Evolutionary conservation across 768 basidiomycete genomes (phyloP).

Genomic region (Glaciozyma antarctica): DNA sequence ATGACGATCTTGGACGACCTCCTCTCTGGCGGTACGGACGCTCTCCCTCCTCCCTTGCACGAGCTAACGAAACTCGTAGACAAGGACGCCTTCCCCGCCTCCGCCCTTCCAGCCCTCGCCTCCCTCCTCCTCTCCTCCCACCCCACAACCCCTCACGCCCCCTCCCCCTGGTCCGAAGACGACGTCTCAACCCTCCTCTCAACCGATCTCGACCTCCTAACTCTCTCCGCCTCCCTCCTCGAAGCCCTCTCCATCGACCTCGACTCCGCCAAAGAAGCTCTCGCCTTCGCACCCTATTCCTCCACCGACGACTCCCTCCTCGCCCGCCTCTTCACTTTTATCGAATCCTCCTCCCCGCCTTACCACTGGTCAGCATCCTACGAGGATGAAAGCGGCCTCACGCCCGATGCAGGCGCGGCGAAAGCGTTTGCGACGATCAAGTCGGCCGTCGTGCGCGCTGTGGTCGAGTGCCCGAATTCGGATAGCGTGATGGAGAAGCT

Average conservation of each 20-base stretch:
- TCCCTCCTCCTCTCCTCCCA: neutral
- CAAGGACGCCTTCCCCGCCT: conserved; percentile 19
- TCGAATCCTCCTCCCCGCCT: conserved; percentile 18
- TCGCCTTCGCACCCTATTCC: conserved; percentile 15
- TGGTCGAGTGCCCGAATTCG: conserved; percentile 77
- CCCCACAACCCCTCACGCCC: neutral
- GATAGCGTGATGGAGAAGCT: conserved; percentile 61
- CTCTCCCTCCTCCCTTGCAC: too few relatives aligned
- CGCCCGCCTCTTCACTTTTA: conserved; percentile 23
- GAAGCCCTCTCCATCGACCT: conserved; percentile 23
- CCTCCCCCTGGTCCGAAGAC: neutral
- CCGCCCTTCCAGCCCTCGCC: conserved; percentile 9
- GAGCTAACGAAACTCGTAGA: neutral
- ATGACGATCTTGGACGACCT: conserved; percentile 30
- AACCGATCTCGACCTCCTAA: conserved; percentile 27
- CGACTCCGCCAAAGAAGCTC: neutral
- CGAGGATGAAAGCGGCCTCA: neutral
- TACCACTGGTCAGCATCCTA: conserved; percentile 10
- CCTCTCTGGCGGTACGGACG: conserved; percentile 3
- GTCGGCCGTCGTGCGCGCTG: conserved; percentile 70
- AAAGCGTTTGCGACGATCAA: conserved; percentile 67
- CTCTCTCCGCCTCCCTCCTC: conserved; percentile 20
- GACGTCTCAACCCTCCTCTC: conserved; percentile 13
- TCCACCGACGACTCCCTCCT: conserved; percentile 2
- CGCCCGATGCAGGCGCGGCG: neutral